Conservation (phyloP, 2,329 filamentous ascomycete genomes). For the Malbranchea zuffiana region DNA sequence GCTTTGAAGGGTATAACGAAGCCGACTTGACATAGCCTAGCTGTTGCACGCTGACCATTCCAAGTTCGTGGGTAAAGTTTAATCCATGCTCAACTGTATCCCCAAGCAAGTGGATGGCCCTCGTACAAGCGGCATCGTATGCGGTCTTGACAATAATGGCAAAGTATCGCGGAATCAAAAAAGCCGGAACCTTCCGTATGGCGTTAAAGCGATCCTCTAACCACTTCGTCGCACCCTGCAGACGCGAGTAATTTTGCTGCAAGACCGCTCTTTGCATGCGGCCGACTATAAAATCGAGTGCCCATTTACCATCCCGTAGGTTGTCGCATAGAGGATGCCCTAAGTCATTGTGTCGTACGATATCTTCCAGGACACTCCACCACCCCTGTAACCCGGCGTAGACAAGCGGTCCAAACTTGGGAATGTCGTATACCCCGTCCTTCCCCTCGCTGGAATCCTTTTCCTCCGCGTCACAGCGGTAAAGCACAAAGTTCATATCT, state of each 20-base stretch:
- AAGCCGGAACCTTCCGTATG: slow-evolving; percentile 73
- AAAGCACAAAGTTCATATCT: slow-evolving; percentile 85
- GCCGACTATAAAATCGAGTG: slow-evolving; percentile 73
- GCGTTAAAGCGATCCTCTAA: slow-evolving; percentile 74
- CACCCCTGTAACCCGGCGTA: slow-evolving; percentile 97
- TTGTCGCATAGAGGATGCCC: slow-evolving; percentile 91
- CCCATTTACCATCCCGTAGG: slow-evolving; percentile 82
- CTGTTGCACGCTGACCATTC: slow-evolving; percentile 85
- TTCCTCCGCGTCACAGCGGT: slow-evolving; percentile 84
- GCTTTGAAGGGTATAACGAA: slow-evolving; percentile 76
- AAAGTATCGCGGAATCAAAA: slow-evolving; percentile 87
- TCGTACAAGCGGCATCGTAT: slow-evolving; percentile 72
- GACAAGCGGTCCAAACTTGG: slow-evolving; percentile 70
- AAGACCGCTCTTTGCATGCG: slow-evolving; percentile 63
- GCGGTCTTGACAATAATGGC: slow-evolving; percentile 77
- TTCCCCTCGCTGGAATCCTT: slow-evolving; percentile 64
- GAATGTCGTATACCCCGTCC: slow-evolving; percentile 83
- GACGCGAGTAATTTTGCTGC: slow-evolving; percentile 48
- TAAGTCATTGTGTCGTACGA: slow-evolving; percentile 80
- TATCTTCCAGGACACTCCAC: slow-evolving; percentile 82
- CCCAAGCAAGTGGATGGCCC: slow-evolving; percentile 67
- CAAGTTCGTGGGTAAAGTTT: slow-evolving; percentile 76
- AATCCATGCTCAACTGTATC: slow-evolving; percentile 68
- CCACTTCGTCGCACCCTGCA: slow-evolving; percentile 63
- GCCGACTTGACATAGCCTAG: slow-evolving; percentile 82